Evolutionary conservation across 441 rosid genomes (phyloP).

Genomic region (Populus tomentosa): DNA sequence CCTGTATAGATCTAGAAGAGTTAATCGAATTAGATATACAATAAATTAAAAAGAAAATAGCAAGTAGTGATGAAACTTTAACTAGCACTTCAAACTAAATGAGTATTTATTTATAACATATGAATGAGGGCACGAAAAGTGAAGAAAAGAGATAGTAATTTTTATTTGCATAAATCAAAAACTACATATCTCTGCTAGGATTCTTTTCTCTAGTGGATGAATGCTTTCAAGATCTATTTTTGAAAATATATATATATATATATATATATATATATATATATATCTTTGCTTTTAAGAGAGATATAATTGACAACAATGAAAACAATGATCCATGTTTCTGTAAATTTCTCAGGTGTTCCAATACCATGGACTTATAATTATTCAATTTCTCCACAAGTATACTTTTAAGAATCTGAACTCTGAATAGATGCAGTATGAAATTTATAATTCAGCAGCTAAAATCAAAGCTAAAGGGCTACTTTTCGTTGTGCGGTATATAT

Average conservation of each 20-base stretch:
- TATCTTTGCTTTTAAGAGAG: too few species aligned
- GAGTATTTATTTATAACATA: not conserved
- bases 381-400: not conserved
- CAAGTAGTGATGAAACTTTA: not conserved
- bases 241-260: too few species aligned
- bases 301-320: not conserved
- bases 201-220: not conserved
- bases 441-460: not conserved
- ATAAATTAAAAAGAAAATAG: too few species aligned
- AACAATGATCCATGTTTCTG: not conserved
- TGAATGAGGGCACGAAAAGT: not conserved
- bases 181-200: not conserved
- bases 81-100: not conserved
- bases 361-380: not conserved
- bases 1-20: not conserved
- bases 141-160: not conserved
- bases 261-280: too few species aligned
- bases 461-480: too few species aligned
- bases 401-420: not conserved
- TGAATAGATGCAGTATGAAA: not conserved
- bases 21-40: not conserved
- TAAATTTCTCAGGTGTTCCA: not conserved
- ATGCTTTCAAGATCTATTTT: not conserved
- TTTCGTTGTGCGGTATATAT: too few species aligned
- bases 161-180: too few species aligned